Conservation (phyloP, 768 basidiomycete species). For the Chalciporus chontae region DNA sequence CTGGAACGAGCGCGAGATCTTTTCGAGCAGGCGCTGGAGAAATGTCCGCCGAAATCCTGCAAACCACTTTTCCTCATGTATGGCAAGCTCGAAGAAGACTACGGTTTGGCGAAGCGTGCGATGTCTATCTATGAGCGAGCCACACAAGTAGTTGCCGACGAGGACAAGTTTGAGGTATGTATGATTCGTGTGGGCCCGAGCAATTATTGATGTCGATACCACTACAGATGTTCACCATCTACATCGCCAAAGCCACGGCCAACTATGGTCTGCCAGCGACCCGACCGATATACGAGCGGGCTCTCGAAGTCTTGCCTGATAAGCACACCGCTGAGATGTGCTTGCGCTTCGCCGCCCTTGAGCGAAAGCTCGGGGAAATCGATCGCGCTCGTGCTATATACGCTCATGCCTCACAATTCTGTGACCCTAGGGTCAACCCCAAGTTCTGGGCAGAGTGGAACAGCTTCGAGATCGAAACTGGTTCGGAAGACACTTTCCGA, state of each 20-base stretch:
- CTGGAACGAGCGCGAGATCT: constrained; percentile 95
- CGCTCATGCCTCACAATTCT: constrained; percentile 98
- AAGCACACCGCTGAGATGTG: constrained; percentile 97
- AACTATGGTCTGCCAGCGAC: constrained; percentile 97
- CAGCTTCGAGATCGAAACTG: constrained; percentile 95
- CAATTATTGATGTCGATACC: constrained; percentile 5
- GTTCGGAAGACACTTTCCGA: constrained; percentile 97
- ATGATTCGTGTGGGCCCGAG: neutral
- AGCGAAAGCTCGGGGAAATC: constrained; percentile 98
- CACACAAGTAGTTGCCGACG: constrained; percentile 76
- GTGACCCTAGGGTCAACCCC: constrained; percentile 88
- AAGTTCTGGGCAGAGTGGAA: constrained; percentile 99
- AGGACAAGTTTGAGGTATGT: constrained; percentile 91
- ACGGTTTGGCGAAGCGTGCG: constrained; percentile 90
- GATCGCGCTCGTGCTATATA: constrained; percentile 96
- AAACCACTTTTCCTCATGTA: constrained; percentile 97
- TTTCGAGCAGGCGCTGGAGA: constrained; percentile 96
- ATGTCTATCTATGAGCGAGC: constrained; percentile 97
- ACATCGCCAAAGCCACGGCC: constrained; percentile 94
- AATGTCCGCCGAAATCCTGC: constrained; percentile 92
- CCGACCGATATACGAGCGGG: constrained; percentile 92
- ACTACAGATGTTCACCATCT: constrained; percentile 87
- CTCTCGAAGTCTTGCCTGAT: constrained; percentile 90
- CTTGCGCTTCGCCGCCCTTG: constrained; percentile 90
- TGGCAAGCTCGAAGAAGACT: constrained; percentile 91